Base-by-base conservation (phyloP, 352 stramenopile species). In the Discostella stelligera region DNA sequence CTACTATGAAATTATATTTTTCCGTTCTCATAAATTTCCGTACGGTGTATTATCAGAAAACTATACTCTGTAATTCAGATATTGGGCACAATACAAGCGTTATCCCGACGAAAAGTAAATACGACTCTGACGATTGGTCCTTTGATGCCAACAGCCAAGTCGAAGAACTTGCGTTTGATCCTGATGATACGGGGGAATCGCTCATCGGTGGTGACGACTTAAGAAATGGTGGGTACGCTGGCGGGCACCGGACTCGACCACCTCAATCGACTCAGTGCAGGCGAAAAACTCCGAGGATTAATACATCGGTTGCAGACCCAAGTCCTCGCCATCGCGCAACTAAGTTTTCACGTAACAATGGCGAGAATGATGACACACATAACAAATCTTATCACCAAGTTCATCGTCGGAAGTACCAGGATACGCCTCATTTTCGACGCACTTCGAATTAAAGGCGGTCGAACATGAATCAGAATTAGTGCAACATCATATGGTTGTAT, bases 391-490 rank as follows among this genome's bases (percentile, higher is more conserved):
- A n/a, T n/a, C n/a, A n/a, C n/a, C n/a, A n/a, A n/a, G n/a, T n/a
- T n/a, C 21, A 8, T 18, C 20, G 11, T 41, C 41, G 52, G 41
- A 27, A 32, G 18, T 37, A 44, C 21, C 27, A n/a, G 37, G n/a
- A 60, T 39, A 44, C 52, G 27, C 52, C 52, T 60, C 20, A 44
- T 41, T 21, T 60, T 60, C 52, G 52, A 41, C 20, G 52, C 52
- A 16, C 10, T 10, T 18, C 37, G 11, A 44, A 44, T 3, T 9
- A 14, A 44, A 44, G 11, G 37, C 13, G 11, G 37, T 44, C 1
- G 37, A 10, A 10, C 37, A 32, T 32, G 27, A 32, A 32, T 32
- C 27, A 32, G 27, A 6, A 32, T 32, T 2, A 32, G 27, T 32
- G 5, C 27, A 32, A 32, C 11, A 11, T 3, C 37, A 44, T 44